These are phyloP conservation scores for Saussurea involucrata DNA, from an alignment of 129 eudicot genomes.

Conservation along the genomic window DNA sequence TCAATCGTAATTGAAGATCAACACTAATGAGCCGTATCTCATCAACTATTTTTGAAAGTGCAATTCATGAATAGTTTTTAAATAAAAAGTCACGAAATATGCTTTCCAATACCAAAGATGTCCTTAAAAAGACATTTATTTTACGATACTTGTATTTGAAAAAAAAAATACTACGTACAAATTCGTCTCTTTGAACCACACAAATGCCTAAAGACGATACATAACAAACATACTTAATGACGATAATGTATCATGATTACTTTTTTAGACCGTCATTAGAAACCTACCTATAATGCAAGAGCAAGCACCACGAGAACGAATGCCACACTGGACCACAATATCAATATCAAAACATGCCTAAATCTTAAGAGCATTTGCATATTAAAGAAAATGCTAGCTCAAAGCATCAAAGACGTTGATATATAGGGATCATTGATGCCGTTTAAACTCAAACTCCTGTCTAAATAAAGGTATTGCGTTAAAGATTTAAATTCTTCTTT, in stretches of 20 bases:
- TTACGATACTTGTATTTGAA: no score
- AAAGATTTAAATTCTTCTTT: no score
- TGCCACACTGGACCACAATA: not conserved
- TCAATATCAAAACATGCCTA: not conserved
- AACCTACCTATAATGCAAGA: not conserved
- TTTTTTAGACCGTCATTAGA: not conserved
- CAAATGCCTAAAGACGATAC: not conserved
- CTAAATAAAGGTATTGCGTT: not conserved
- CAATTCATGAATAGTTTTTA: no score
- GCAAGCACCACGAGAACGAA: not conserved
- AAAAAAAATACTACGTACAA: no score
- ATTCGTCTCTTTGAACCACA: not conserved
- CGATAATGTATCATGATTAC: not conserved
- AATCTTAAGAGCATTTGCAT: not conserved
- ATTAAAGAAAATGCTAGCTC: not conserved
- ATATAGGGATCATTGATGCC: not conserved
- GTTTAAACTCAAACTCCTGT: not conserved
- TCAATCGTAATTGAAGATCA: no score
- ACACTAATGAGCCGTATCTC: no score
- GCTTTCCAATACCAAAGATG: not conserved
- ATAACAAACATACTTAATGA: not conserved
- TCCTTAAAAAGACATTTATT: not conserved
- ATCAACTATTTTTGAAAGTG: no score
- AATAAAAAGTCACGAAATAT: not conserved
- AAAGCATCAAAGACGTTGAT: not conserved